phyloP scores from a whole-genome alignment of 2,329 filamentous ascomycete species.

The Diaporthe sp. region DNA sequence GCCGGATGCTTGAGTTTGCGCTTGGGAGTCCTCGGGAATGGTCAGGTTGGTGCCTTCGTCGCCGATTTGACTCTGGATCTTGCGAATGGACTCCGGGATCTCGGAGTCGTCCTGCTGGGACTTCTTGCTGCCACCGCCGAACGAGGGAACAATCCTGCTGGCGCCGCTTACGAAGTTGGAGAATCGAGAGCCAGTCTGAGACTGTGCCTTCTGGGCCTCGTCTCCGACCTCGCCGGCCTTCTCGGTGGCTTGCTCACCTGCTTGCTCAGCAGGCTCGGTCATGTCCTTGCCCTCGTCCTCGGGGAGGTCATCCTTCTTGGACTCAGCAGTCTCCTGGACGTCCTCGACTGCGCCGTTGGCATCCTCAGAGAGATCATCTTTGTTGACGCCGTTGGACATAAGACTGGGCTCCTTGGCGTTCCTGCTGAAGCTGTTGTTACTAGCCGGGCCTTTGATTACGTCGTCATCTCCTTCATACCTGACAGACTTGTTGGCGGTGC shows the following conservation, averaged over 20 bases:
- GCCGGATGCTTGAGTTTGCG: slow-evolving; percentile 32
- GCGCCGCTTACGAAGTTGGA: slow-evolving; percentile 38
- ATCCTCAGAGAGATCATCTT: slow-evolving; percentile 27
- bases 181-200: slow-evolving; percentile 33
- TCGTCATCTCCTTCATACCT: slow-evolving; percentile 39
- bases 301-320: slow-evolving; percentile 35
- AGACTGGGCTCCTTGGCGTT: slow-evolving; percentile 37
- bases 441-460: slow-evolving; percentile 33
- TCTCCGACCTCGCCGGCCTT: slow-evolving; percentile 1
- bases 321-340: slow-evolving; percentile 28
- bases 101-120: slow-evolving; percentile 26
- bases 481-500: slow-evolving; percentile 39
- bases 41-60: slow-evolving; percentile 39
- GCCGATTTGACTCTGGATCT: slow-evolving; percentile 37
- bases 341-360: slow-evolving; percentile 27
- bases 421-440: slow-evolving; percentile 39
- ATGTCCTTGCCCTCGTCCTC: slow-evolving; percentile 42
- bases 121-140: slow-evolving; percentile 36
- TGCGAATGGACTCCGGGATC: slow-evolving; percentile 32
- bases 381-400: slow-evolving; percentile 31
- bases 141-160: slow-evolving; percentile 33
- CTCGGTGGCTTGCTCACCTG: slow-evolving; percentile 33
- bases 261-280: slow-evolving; percentile 39
- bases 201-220: slow-evolving; percentile 21
- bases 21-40: slow-evolving; percentile 28